Percentiles rank a stretch among this genome's conserved stretches.
phyloP scores from a whole-genome alignment of 83 land plant species.

The Thuja plicata region DNA sequence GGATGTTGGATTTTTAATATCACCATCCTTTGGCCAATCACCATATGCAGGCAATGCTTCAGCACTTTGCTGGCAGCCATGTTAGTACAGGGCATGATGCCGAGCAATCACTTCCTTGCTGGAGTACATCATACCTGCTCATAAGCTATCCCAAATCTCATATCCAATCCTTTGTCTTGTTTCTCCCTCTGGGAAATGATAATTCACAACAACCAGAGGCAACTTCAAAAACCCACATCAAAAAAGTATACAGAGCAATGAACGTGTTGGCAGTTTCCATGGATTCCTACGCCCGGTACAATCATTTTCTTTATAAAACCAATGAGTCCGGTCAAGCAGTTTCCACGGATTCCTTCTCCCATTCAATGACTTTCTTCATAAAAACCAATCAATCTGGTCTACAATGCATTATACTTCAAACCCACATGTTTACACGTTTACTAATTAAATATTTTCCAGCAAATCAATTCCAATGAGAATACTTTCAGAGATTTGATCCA shows the following conservation, averaged over 20 bases:
- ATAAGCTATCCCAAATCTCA: neutral
- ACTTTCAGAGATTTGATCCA: too few relatives aligned
- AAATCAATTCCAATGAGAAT: too few relatives aligned
- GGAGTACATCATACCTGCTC: constrained; percentile 1
- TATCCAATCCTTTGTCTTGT: neutral
- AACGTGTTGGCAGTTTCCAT: neutral
- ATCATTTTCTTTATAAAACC: neutral
- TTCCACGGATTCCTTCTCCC: too few relatives aligned
- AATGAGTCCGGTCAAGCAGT: neutral
- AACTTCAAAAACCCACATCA: neutral
- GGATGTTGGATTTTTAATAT: constrained; percentile 20
- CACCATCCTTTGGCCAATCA: neutral
- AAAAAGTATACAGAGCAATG: neutral
- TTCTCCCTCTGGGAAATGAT: neutral
- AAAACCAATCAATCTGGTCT: neutral
- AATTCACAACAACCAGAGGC: neutral
- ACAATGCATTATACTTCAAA: too few relatives aligned
- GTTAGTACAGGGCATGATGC: neutral
- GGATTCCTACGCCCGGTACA: too few relatives aligned
- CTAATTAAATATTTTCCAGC: too few relatives aligned
- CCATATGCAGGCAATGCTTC: constrained; percentile 3
- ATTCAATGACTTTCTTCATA: neutral
- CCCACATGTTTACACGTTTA: too few relatives aligned
- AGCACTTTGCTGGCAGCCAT: neutral
- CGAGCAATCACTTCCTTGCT: constrained; percentile 8